These are phyloP conservation scores for Eucalyptus marginata DNA, from an alignment of 345 rosid genomes.

Conservation along the genomic window DNA sequence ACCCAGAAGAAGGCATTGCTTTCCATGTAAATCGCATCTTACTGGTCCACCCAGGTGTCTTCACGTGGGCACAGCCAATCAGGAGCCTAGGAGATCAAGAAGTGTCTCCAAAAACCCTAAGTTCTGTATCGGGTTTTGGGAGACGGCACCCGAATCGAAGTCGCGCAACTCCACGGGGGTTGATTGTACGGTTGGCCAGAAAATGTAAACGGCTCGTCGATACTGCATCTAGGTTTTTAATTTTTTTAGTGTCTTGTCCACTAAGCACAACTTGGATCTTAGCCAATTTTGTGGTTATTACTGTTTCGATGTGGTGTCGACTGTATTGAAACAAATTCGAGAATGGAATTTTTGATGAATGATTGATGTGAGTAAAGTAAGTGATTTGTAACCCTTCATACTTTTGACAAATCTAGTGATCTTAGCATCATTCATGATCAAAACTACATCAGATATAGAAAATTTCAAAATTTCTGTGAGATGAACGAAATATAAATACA, in stretches of 20 bases:
- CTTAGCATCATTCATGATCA: accelerated
- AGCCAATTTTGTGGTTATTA: not conserved
- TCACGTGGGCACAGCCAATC: not conserved
- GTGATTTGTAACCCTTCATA: not conserved
- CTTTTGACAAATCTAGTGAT: not conserved
- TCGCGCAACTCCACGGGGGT: not conserved
- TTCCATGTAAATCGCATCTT: not conserved
- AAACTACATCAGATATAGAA: accelerated
- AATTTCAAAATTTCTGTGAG: accelerated
- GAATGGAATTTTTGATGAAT: not conserved
- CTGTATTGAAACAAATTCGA: not conserved
- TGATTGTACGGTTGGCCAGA: not conserved
- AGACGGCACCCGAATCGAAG: not conserved
- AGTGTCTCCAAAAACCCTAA: not conserved
- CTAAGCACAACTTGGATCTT: not conserved
- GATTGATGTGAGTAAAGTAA: not conserved
- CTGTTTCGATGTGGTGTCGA: not conserved
- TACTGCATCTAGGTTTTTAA: not conserved
- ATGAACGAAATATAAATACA: not conserved
- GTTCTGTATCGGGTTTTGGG: not conserved
- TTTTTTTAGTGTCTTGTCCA: not conserved
- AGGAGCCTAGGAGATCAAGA: not conserved
- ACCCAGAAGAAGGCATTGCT: not conserved
- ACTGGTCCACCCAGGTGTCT: not conserved
- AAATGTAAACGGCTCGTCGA: not conserved